These are phyloP conservation scores for Ulota crispa DNA, from an alignment of 225 moss, liverwort and hornwort species.

Conservation along the genomic window DNA sequence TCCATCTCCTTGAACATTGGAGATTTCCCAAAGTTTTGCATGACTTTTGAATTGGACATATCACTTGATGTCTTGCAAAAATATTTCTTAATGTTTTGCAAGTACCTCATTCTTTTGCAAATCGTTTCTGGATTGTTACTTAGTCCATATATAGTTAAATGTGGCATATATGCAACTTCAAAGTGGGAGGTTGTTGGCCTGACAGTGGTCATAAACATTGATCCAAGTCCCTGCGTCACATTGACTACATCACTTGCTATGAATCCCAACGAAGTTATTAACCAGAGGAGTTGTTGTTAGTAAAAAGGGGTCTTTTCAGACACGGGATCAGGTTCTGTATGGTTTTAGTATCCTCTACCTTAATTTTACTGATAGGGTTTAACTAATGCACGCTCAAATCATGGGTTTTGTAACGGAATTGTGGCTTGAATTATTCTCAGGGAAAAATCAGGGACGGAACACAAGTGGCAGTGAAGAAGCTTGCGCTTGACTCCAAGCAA, in stretches of 20 bases:
- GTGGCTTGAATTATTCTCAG: slow-evolving; percentile 1
- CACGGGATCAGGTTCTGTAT: not conserved
- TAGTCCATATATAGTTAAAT: no score
- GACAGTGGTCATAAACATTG: not conserved
- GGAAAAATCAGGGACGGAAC: slow-evolving; percentile 43
- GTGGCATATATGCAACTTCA: not conserved
- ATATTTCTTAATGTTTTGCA: no score
- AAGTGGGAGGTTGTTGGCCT: not conserved
- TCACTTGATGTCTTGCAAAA: no score
- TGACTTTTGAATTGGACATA: no score
- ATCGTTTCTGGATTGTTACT: no score
- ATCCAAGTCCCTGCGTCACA: not conserved
- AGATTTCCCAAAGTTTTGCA: no score
- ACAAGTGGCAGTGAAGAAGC: slow-evolving; percentile 49
- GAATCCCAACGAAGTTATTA: not conserved
- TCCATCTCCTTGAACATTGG: no score
- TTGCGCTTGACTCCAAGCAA: slow-evolving; percentile 42
- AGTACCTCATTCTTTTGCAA: no score
- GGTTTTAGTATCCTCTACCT: not conserved
- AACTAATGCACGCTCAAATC: not conserved
- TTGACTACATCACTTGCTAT: not conserved
- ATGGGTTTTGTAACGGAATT: not conserved
- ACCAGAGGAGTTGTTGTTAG: not conserved
- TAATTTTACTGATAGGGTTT: not conserved
- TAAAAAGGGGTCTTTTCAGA: not conserved